Evolutionary conservation across 2,329 filamentous ascomycete genomes (phyloP), one percentile per base, ranked within the genome.

Genomic region (Teratosphaeria destructans): DNA sequence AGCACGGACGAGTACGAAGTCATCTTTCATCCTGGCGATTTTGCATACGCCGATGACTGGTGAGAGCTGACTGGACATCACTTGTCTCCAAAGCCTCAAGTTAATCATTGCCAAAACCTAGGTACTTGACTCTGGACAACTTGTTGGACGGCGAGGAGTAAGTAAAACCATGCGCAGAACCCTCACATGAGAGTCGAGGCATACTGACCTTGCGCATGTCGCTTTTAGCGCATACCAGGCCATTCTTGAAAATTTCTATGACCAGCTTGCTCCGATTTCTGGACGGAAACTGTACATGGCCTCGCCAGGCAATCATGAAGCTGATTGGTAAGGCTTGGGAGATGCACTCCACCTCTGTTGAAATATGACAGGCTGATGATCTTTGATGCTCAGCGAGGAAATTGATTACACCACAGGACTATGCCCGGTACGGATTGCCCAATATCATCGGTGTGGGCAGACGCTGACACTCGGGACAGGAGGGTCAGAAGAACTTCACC

Each of bases 41-140:
- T 85, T 14, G 82, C 72, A 0, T 85, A 85, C 63, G 82, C 82
- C 1, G 82, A 85, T 61, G 79, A 84, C 68, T 85, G 82, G 82
- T 74, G 74, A 52, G 68, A 78, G 3, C 77, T 73, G 19, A 59
- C 72, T 0, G 71, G 76, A 39, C 82, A 82, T 67, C 61, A 79
- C 1, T 62, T 79, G 5, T 73, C 80, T 34, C 79, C 79, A 52
- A 72, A 73, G 23, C 71, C 81, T 43, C 81, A 12, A 5, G 3
- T 10, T n/a, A 16, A 5, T 16, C 5, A n/a, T n/a, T n/a, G 12
- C 11, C 80, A n/a, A 84, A 79, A 12, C 16, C 16, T 43, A 43
- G 37, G 37, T 43, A 43, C 16, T 14, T 16, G 11, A 43, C 37
- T n/a, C 11, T 43, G 4, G 37, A 43, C 16, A 43, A 43, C 16